Evolutionary conservation across 2,329 filamentous ascomycete genomes (phyloP).

Genomic region (Pseudogymnoascus sp.): DNA sequence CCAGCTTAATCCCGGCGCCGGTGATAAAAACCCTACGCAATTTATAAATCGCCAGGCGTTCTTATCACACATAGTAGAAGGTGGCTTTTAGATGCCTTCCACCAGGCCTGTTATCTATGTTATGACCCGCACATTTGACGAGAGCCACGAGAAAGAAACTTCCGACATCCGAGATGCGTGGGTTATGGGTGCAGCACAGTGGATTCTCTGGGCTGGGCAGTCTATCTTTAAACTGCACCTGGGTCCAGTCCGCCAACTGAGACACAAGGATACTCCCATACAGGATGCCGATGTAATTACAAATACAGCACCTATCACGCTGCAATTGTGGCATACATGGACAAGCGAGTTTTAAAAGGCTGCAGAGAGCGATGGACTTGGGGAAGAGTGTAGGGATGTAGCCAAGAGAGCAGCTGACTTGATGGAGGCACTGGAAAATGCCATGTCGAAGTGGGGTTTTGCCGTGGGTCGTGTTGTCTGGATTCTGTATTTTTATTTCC

Average conservation of each 20-base stretch:
- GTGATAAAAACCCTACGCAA: neutral
- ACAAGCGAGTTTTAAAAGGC: neutral
- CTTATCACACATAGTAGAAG: neutral
- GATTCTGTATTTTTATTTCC: neutral
- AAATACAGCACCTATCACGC: neutral
- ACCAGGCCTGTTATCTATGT: neutral
- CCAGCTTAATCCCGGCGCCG: neutral
- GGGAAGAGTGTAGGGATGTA: neutral
- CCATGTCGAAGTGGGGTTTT: neutral
- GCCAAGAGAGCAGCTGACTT: constrained; percentile 9
- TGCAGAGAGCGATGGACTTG: neutral
- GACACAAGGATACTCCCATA: neutral
- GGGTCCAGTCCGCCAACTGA: neutral
- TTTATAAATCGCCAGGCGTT: neutral
- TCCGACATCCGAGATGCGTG: neutral
- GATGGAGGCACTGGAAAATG: neutral
- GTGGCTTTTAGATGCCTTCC: neutral
- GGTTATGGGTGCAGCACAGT: neutral
- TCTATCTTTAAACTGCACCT: neutral
- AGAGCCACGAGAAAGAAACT: neutral
- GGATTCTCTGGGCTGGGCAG: neutral
- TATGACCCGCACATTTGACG: neutral
- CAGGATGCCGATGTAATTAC: neutral
- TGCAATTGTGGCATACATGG: neutral
- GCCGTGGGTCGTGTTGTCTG: neutral